phyloP scores from a whole-genome alignment of 257 asterid genomes.

The Orobanche coerulescens region DNA sequence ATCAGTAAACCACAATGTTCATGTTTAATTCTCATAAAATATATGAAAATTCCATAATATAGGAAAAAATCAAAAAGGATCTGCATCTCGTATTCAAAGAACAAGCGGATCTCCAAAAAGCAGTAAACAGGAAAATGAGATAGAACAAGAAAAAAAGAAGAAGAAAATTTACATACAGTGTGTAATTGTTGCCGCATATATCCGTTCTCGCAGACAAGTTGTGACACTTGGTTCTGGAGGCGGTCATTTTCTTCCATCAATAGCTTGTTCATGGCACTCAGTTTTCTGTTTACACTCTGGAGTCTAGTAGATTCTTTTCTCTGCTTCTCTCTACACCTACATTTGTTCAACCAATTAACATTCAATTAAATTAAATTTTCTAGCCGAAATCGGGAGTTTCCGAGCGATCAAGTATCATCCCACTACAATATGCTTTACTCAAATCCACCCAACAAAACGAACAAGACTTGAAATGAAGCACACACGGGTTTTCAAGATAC shows the following conservation, averaged over 20 bases:
- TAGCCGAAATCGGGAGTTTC: too few species aligned
- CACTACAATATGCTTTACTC: background rate
- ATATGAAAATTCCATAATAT: too few species aligned
- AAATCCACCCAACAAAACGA: background rate
- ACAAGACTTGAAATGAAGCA: background rate
- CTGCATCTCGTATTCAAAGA: too few species aligned
- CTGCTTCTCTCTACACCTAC: conserved; percentile 98
- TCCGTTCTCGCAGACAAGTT: conserved; percentile 90
- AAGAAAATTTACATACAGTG: conserved; percentile 39
- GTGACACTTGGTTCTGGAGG: conserved; percentile 92
- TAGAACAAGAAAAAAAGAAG: background rate
- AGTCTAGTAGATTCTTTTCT: conserved; percentile 74
- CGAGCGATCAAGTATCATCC: too few species aligned
- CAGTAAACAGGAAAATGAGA: background rate
- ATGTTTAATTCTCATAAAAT: too few species aligned
- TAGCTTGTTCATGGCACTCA: conserved; percentile 87
- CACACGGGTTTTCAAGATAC: background rate
- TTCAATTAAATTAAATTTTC: background rate
- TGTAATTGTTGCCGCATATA: conserved; percentile 79
- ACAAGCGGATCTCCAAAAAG: background rate
- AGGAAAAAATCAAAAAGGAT: too few species aligned
- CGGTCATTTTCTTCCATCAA: conserved; percentile 98
- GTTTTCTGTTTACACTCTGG: conserved; percentile 82
- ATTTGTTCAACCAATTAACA: conserved; percentile 20
- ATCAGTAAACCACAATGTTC: too few species aligned